A percentile compares a stretch with the other conserved stretches of the same genome.
Evolutionary conservation across 768 basidiomycete species (phyloP).

Genomic region (Pleurotus ostreatus): DNA sequence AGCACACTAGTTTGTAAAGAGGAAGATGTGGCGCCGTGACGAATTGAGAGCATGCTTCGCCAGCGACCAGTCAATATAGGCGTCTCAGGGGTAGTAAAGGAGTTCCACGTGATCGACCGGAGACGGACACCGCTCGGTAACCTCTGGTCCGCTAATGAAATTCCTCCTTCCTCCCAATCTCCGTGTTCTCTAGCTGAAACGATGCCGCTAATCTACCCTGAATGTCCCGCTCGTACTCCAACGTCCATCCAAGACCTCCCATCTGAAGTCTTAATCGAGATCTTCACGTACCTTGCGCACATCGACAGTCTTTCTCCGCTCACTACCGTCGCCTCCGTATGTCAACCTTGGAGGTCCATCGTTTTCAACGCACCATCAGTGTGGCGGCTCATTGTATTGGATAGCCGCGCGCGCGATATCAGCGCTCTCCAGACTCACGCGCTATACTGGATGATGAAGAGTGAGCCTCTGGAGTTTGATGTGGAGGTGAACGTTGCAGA

Average conservation of each 20-base stretch:
- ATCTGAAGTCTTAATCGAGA: constrained; percentile 58
- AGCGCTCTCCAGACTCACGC: constrained; percentile 43
- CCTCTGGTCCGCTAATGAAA: neutral
- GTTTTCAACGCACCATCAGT: constrained; percentile 49
- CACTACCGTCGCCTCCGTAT: constrained; percentile 45
- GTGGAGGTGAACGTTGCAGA: constrained; percentile 46
- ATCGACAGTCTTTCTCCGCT: constrained; percentile 46
- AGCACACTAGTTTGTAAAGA: no score
- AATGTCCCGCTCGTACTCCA: neutral
- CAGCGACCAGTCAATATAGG: no score
- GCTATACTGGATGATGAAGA: constrained; percentile 48
- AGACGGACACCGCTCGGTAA: constrained; percentile 9
- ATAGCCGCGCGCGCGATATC: constrained; percentile 33
- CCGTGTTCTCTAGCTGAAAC: neutral
- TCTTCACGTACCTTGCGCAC: constrained; percentile 46
- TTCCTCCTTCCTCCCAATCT: neutral
- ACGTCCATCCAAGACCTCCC: constrained; percentile 38
- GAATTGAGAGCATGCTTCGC: no score
- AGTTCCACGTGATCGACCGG: no score
- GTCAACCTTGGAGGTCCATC: constrained; percentile 54
- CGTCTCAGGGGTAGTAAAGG: no score
- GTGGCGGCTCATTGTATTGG: constrained; percentile 57
- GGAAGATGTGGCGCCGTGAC: no score
- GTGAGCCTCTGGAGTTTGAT: constrained; percentile 50
- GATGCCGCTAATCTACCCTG: constrained; percentile 5